A percentile compares a stretch with the other conserved stretches of the same genome.
Evolutionary conservation across 768 basidiomycete genomes (phyloP).

Genomic region (Coprinopsis sp.): DNA sequence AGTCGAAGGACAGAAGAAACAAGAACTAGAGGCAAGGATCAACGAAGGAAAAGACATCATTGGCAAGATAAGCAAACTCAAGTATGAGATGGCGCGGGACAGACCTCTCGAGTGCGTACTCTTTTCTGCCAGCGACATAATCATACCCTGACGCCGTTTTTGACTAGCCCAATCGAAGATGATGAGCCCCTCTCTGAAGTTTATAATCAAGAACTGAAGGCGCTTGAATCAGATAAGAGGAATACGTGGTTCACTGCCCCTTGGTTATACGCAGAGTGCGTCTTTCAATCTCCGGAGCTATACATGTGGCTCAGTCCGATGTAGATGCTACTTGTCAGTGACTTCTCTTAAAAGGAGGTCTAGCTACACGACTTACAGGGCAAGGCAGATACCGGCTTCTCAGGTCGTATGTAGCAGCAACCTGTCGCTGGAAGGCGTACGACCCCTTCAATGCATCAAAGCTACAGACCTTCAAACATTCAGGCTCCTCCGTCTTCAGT

Average conservation of each 20-base stretch:
- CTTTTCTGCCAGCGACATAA: not conserved
- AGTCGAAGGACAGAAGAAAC: conserved; percentile 16
- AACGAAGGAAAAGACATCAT: conserved; percentile 80
- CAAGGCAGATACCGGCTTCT: conserved; percentile 72
- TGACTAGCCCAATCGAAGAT: conserved; percentile 57
- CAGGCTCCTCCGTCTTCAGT: conserved; percentile 76
- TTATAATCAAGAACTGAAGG: conserved; percentile 74
- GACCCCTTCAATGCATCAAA: conserved; percentile 88
- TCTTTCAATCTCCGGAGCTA: conserved; percentile 12
- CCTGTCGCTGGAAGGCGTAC: conserved; percentile 63
- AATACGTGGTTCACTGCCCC: conserved; percentile 89
- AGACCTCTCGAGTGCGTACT: conserved; percentile 55
- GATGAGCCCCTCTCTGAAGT: conserved; percentile 65
- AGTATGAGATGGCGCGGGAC: conserved; percentile 86
- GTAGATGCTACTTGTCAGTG: conserved; percentile 70
- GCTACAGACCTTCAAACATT: conserved; percentile 73
- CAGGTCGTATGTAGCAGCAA: conserved; percentile 65
- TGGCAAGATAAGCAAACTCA: conserved; percentile 65
- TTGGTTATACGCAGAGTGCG: conserved; percentile 96
- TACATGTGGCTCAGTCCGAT: not conserved
- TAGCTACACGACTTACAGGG: conserved; percentile 1
- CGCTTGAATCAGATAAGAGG: conserved; percentile 39
- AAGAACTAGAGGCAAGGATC: conserved; percentile 39
- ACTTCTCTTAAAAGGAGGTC: not conserved
- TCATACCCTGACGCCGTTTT: not conserved